Evolutionary conservation across 164 flowering plant genomes (phyloP).

Genomic region (Umbilicus rupestris): DNA sequence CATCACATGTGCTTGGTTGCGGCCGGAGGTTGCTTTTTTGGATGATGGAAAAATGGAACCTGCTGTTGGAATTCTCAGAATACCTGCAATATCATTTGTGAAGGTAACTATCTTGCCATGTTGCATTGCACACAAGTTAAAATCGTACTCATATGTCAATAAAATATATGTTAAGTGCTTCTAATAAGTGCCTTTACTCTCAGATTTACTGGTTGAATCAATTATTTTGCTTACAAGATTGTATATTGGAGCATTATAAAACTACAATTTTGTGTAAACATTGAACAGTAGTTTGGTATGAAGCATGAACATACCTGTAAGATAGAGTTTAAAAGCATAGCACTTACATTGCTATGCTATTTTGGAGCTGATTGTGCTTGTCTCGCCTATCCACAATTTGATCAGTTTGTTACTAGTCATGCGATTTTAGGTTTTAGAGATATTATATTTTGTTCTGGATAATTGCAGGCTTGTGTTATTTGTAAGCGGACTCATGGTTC

Average conservation of each 20-base stretch:
- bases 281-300: background rate
- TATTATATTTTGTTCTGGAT: conserved; percentile 5
- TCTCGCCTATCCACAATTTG: background rate
- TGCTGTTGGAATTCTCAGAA: conserved; percentile 50
- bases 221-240: background rate
- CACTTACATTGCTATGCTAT: background rate
- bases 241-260: too few relatives aligned
- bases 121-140: background rate
- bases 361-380: background rate
- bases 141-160: background rate
- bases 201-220: background rate
- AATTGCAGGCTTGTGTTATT: conserved; percentile 61
- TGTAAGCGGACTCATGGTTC: conserved; percentile 93
- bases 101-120: conserved; percentile 28
- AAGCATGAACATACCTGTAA: background rate
- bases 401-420: background rate
- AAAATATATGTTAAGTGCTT: background rate
- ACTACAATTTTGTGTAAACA: too few relatives aligned
- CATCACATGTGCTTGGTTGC: conserved; percentile 69
- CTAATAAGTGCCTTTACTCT: background rate
- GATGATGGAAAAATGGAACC: conserved; percentile 64
- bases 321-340: background rate
- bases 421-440: background rate
- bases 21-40: conserved; percentile 53
- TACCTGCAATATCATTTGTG: conserved; percentile 43